phyloP scores from a whole-genome alignment of 805 yeast species.

The Ogataea naganishii region DNA sequence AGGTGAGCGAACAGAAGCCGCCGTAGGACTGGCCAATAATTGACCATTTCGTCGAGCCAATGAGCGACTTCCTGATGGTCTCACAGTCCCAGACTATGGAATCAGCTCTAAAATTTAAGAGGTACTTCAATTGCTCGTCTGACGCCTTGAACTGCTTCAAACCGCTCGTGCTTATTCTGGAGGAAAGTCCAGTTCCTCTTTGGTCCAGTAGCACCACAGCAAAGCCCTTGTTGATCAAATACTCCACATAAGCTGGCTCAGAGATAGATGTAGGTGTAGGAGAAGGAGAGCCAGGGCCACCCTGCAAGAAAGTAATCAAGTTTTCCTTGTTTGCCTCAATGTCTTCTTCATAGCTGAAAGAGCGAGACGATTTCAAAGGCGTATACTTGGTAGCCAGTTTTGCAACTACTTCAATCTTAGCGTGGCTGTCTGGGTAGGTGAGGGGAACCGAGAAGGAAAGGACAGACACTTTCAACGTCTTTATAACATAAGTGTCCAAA shows the following conservation, averaged over 20 bases:
- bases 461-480: slow-evolving; percentile 12
- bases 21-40: slow-evolving; percentile 49
- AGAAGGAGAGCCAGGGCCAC: slow-evolving; percentile 48
- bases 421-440: slow-evolving; percentile 8
- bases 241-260: slow-evolving; percentile 10
- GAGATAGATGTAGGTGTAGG: slow-evolving; percentile 9
- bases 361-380: slow-evolving; percentile 1
- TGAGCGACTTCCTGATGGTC: slow-evolving; percentile 28
- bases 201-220: slow-evolving; percentile 39
- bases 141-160: too few relatives aligned
- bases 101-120: slow-evolving; percentile 43
- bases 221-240: slow-evolving; percentile 9
- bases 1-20: slow-evolving; percentile 43
- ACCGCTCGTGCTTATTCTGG: slow-evolving; percentile 31
- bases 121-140: slow-evolving; percentile 27
- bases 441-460: slow-evolving; percentile 20
- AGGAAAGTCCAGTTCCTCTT: slow-evolving; percentile 52
- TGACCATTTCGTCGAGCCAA: slow-evolving; percentile 36
- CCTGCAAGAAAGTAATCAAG: slow-evolving; percentile 35
- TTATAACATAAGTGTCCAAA: slow-evolving; percentile 11
- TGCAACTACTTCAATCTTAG: slow-evolving; percentile 11
- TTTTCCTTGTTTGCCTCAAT: slow-evolving; percentile 16
- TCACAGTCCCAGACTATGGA: slow-evolving; percentile 45
- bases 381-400: slow-evolving; percentile 13
- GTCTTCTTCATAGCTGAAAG: slow-evolving; percentile 6